Evolutionary conservation across 176 grass and related monocot species (phyloP).

Genomic region (Microstegium vimineum): DNA sequence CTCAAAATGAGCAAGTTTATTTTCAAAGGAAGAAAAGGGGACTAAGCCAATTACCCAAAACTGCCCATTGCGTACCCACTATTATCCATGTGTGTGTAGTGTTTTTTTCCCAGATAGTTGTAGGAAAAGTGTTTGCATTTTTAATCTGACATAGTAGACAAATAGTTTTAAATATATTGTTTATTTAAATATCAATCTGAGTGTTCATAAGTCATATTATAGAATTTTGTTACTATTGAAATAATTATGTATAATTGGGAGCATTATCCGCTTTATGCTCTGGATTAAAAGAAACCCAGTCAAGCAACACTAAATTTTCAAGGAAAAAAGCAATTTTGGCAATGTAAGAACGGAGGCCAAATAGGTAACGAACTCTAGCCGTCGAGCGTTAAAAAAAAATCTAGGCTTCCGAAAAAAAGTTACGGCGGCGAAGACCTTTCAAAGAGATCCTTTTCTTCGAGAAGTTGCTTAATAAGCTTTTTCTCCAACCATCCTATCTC

Average conservation of each 20-base stretch:
- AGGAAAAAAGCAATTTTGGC: background rate
- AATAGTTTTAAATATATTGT: background rate
- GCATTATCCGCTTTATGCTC: background rate
- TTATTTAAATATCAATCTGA: background rate
- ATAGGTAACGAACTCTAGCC: background rate
- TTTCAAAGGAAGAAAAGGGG: no score
- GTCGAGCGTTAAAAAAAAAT: background rate
- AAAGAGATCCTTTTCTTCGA: background rate
- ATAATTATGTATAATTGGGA: no score
- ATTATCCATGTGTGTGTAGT: no score
- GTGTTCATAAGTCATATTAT: background rate
- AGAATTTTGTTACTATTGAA: no score
- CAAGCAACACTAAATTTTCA: background rate
- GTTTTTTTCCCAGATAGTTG: background rate
- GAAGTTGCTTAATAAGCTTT: background rate
- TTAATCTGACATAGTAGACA: background rate
- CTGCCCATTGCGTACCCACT: no score
- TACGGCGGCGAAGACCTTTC: background rate
- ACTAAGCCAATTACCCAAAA: no score
- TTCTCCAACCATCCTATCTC: background rate
- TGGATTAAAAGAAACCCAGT: background rate
- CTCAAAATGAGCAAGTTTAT: no score
- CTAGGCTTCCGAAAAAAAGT: background rate
- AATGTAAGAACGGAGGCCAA: no score
- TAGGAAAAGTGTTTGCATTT: background rate